Evolutionary conservation across 2,329 filamentous ascomycete species (phyloP).

Genomic region (Fusarium sp.): DNA sequence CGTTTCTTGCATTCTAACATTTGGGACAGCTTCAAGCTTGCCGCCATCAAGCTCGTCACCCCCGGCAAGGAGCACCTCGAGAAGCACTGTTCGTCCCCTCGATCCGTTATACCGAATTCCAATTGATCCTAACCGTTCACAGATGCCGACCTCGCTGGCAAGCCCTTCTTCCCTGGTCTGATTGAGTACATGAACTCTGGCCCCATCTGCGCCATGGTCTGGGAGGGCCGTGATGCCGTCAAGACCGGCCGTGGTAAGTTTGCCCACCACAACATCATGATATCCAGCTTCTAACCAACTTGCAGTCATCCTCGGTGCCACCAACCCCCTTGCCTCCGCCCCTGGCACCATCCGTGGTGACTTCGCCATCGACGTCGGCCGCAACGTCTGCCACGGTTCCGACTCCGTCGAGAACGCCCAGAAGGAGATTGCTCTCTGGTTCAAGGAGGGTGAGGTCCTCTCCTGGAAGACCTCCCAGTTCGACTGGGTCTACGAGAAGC

Average conservation of each 20-base stretch:
- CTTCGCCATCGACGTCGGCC: constrained; percentile 83
- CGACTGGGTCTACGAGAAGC: constrained; percentile 98
- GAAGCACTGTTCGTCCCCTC: constrained; percentile 78
- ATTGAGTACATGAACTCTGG: constrained; percentile 97
- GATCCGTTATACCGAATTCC: constrained; percentile 8
- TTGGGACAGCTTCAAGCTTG: constrained; percentile 87
- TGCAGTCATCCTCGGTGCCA: constrained; percentile 91
- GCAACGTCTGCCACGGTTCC: constrained; percentile 99
- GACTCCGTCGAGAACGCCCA: constrained; percentile 98
- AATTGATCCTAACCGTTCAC: constrained; percentile 43
- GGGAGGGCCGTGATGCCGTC: constrained; percentile 98
- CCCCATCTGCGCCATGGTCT: constrained; percentile 99
- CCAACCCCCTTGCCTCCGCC: constrained; percentile 94
- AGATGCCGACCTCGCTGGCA: constrained; percentile 88
- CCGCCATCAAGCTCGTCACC: constrained; percentile 93
- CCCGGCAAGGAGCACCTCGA: constrained; percentile 96
- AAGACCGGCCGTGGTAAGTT: constrained; percentile 92
- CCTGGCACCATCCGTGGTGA: constrained; percentile 99
- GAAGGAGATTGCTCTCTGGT: constrained; percentile 99
- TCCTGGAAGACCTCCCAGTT: constrained; percentile 85
- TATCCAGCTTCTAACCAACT: constrained; percentile 26
- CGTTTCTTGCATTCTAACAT: constrained; percentile 25
- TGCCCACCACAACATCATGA: not conserved
- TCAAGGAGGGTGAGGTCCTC: constrained; percentile 87
- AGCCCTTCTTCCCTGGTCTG: constrained; percentile 97